These are phyloP conservation scores for Aegilops speltoides DNA, from an alignment of 176 grass and related monocot species.

Conservation along the genomic window DNA sequence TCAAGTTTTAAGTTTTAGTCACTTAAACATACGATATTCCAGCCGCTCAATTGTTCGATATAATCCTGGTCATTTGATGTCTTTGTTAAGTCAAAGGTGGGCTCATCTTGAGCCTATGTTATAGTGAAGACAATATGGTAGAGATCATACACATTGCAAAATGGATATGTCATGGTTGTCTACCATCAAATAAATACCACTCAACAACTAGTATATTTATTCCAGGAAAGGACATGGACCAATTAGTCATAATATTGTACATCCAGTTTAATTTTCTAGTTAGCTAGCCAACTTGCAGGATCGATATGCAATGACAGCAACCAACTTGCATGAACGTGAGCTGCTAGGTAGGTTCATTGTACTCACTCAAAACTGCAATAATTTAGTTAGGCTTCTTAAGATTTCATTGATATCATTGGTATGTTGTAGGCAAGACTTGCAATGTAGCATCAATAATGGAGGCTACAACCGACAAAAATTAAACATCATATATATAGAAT, in stretches of 20 bases:
- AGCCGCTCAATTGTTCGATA: no score
- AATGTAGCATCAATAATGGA: not conserved
- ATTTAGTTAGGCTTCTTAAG: not conserved
- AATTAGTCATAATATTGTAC: conserved; percentile 2
- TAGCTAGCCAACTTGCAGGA: conserved; percentile 5
- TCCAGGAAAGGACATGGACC: not conserved
- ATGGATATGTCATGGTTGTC: not conserved
- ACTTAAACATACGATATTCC: no score
- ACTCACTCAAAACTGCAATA: conserved; percentile 10
- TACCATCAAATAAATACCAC: not conserved
- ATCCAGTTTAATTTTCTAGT: not conserved
- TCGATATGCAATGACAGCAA: not conserved
- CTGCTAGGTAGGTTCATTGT: conserved; percentile 27
- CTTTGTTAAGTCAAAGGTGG: no score
- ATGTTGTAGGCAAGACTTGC: not conserved
- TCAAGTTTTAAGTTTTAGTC: no score
- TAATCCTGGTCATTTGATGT: no score
- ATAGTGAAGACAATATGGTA: not conserved
- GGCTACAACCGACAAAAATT: not conserved
- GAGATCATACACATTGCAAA: not conserved
- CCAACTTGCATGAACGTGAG: conserved; percentile 21
- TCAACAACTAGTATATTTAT: not conserved
- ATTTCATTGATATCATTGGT: not conserved
- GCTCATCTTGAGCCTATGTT: not conserved
- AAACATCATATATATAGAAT: not conserved